Conservation (phyloP, 2,329 filamentous ascomycete genomes). For the Sporothrix sp. region DNA sequence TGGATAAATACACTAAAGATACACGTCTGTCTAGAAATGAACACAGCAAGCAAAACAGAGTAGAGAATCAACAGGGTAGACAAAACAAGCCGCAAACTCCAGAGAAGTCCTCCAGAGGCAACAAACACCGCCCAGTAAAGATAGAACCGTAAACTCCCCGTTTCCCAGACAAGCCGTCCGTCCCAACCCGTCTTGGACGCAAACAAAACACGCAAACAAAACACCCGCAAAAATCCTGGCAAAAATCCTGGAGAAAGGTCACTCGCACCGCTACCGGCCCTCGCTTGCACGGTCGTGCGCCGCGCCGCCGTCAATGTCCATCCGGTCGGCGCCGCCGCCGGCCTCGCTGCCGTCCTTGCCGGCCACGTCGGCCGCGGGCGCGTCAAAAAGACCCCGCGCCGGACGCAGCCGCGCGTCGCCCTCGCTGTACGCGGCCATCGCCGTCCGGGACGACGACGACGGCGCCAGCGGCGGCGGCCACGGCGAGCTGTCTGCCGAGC, state of each 20-base stretch:
- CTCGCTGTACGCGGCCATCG: conserved; percentile 33
- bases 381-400: conserved; percentile 6
- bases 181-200: too few species aligned
- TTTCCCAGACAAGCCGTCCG: too few species aligned
- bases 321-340: not conserved
- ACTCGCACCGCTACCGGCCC: not conserved
- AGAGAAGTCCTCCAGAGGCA: not conserved
- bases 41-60: not conserved
- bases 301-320: conserved; percentile 15
- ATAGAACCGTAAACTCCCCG: not conserved
- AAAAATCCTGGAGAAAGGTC: too few species aligned
- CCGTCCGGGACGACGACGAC: conserved; percentile 27
- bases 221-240: too few species aligned
- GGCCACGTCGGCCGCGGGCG: not conserved
- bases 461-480: not conserved
- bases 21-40: too few species aligned
- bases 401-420: conserved; percentile 38
- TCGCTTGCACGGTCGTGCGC: too few species aligned
- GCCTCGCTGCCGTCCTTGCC: not conserved
- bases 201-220: too few species aligned
- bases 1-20: too few species aligned
- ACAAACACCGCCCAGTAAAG: not conserved
- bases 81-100: not conserved
- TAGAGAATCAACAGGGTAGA: not conserved
- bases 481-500: not conserved